Percentiles rank a stretch among this genome's conserved stretches.
phyloP scores from a whole-genome alignment of 2,329 filamentous ascomycete genomes.

The Cryphonectria radicalis region DNA sequence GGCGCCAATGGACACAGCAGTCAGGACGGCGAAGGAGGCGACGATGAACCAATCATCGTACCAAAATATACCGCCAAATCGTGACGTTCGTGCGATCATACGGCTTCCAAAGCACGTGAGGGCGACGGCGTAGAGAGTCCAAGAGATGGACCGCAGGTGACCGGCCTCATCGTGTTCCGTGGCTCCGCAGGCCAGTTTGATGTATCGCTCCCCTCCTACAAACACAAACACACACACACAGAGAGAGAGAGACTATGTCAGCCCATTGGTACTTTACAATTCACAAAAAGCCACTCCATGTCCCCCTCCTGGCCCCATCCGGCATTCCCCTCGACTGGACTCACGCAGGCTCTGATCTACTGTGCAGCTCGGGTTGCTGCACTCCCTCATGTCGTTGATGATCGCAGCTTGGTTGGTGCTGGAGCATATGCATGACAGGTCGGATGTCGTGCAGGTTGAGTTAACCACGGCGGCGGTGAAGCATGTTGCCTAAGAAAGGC shows the following conservation, averaged over 20 bases:
- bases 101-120: slow-evolving; percentile 29
- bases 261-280: background rate
- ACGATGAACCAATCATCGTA: slow-evolving; percentile 35
- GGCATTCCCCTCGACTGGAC: background rate
- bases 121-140: slow-evolving; percentile 30
- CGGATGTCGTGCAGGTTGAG: slow-evolving; percentile 18
- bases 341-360: slow-evolving; percentile 21
- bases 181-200: slow-evolving; percentile 27
- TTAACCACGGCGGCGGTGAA: slow-evolving; percentile 18
- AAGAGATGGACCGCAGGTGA: slow-evolving; percentile 27
- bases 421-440: slow-evolving; percentile 25
- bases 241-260: background rate
- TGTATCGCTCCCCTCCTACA: slow-evolving; percentile 24
- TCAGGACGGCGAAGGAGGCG: slow-evolving; percentile 31
- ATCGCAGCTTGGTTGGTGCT: slow-evolving; percentile 2
- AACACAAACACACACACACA: too few species aligned
- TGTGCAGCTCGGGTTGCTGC: slow-evolving; percentile 11
- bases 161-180: slow-evolving; percentile 23
- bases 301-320: too few species aligned
- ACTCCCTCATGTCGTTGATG: background rate
- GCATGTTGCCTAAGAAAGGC: slow-evolving; percentile 15
- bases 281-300: background rate
- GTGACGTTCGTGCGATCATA: slow-evolving; percentile 29
- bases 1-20: slow-evolving; percentile 31
- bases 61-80: slow-evolving; percentile 31